Evolutionary conservation across 2,329 filamentous ascomycete species (phyloP), one percentile per base, ranked within the genome.

Genomic region (Sodiomyces alkalinus): DNA sequence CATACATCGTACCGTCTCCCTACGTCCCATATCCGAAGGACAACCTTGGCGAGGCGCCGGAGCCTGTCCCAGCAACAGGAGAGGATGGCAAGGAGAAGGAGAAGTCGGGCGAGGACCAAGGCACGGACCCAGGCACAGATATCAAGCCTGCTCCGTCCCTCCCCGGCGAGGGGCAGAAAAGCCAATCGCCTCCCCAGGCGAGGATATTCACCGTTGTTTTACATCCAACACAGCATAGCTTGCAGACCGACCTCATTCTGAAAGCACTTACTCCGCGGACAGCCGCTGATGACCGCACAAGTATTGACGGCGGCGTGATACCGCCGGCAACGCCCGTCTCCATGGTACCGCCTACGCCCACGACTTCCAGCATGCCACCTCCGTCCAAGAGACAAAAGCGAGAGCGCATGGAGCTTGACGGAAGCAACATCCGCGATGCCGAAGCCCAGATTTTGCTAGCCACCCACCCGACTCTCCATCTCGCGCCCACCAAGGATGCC

Each of bases 1-100:
- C 75, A 35, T 90, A 83, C 43, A 65, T 96, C 26, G 94, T 86
- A 0, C 90, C 87, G 0, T 96, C 90, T 0, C 73, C 86, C 0
- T 85, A 78, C 47, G 80, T 72, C 1, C 75, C 82, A 1, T 92
- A 77, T 46, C 82, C 77, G 23, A 27, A 27, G 9, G 62, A 65
- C 42, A 57, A 46, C 27, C 43, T 42, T n/a, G 35, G 32, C 15
- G 27, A 34, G 7, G 29, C 29, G 11, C 13, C 20, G 8, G 52
- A 55, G n/a, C 33, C 32, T 3, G 58, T 58, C 29, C 51, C 54
- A 6, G 58, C 53, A 28, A 48, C 58, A 6, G 13, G n/a, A n/a
- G 46, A 48, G 4, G 51, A 53, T 5, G 51, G 55, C 17, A 51
- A 56, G n/a, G 60, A 71, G 31, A 74, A 73, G 43, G 71, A 75